Conservation (phyloP, 2,329 filamentous ascomycete species). For the Exophiala lecanii-corni region DNA sequence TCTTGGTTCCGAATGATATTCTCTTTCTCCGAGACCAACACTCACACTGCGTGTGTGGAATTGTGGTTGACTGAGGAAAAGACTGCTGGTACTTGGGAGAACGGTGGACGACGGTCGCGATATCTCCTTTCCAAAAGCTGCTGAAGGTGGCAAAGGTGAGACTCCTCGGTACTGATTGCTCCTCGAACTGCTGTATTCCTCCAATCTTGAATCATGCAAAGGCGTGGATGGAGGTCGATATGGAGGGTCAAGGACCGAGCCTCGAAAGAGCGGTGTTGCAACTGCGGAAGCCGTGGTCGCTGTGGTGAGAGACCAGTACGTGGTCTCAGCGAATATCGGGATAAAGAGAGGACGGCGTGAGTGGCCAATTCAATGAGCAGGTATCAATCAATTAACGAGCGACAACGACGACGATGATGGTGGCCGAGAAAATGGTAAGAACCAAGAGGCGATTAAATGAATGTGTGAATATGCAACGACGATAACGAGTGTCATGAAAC, state of each 20-base stretch:
- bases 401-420: background rate
- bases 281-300: conserved; percentile 54
- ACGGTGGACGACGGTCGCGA: conserved; percentile 52
- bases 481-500: conserved; percentile 13
- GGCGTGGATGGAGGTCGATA: conserved; percentile 39
- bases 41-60: conserved; percentile 37
- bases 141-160: conserved; percentile 43
- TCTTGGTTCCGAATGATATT: conserved; percentile 25
- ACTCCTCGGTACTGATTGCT: conserved; percentile 40
- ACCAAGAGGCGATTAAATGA: conserved; percentile 5
- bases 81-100: conserved; percentile 41
- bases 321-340: conserved; percentile 22
- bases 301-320: conserved; percentile 29
- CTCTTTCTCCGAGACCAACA: conserved; percentile 32
- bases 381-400: conserved; percentile 1
- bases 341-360: conserved; percentile 7
- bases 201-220: conserved; percentile 43
- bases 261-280: conserved; percentile 55
- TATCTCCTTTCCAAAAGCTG: conserved; percentile 42
- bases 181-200: conserved; percentile 36
- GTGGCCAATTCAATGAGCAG: conserved; percentile 1
- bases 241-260: conserved; percentile 51
- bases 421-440: background rate
- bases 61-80: conserved; percentile 33
- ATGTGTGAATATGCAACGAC: conserved; percentile 5